Base-by-base conservation (phyloP, 1,139 yeast species). In the Komagataea norvegica region DNA sequence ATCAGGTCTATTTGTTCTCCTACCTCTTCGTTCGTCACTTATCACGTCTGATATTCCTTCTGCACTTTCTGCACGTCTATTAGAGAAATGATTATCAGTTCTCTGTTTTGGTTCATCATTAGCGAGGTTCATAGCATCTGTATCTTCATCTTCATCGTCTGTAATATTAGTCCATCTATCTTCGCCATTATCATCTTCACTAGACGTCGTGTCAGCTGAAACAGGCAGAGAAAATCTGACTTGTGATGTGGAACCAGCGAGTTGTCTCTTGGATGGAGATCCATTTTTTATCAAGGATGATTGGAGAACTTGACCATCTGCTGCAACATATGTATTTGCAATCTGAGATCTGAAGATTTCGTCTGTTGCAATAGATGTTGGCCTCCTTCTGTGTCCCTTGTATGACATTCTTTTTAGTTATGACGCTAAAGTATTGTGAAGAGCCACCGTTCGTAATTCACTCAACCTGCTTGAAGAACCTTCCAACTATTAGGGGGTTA, bases 221-320 rank as follows among this genome's bases (percentile, higher is more conserved):
- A 43, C 37, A 5, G 60, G 60, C 5, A 56, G 41, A 2, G 57
- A 53, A 29, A 57, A 57, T 36, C 61, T 38, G 24, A 57, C 61
- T 26, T 55, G 60, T 1, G 60, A 55, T 2, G 46, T 36, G 10
- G 56, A 51, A 0, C 56, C 55, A 2, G 49, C 46, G 11, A 49
- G 34, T 22, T 47, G 46, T 29, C 51, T 44, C 36, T 48, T 52
- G 11, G 45, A 35, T 5, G 57, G 57, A 0, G 57, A 53, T 9
- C 55, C 56, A 9, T 39, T 34, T 25, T 50, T 53, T 3, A 51
- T 52, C 54, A 53, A 37, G 4, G 56, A 47, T 1, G 55, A 51
- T 27, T 49, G 57, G 7, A 53, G 36, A 3, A 52, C 41, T 24
- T 48, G 42, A 6, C 57, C 57, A 32, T 48, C 55, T 1, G 55